A percentile compares a stretch with the other conserved stretches of the same genome.
These are phyloP conservation scores for Colletotrichum salicis DNA, from an alignment of 2,329 filamentous ascomycete species.

Conservation along the genomic window DNA sequence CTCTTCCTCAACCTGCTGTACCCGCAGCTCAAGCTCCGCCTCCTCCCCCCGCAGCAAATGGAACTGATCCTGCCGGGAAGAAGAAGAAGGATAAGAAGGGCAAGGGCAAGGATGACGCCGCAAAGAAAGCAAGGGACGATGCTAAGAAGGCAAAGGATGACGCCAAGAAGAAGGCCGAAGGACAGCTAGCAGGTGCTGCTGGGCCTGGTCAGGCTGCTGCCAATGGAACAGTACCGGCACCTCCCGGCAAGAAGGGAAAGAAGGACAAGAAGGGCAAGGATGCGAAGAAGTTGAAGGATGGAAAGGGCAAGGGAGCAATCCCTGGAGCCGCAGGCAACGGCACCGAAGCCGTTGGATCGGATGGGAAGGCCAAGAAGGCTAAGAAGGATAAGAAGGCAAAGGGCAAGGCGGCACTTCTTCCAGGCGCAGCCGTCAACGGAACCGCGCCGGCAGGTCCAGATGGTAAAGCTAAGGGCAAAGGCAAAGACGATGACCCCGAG, in stretches of 20 bases:
- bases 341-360: neutral
- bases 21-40: neutral
- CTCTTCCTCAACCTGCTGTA: neutral
- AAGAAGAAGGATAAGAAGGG: constrained; percentile 19
- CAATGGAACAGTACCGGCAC: constrained; percentile 10
- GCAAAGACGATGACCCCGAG: too few species aligned
- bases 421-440: too few species aligned
- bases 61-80: neutral
- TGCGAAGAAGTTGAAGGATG: neutral
- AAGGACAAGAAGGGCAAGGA: neutral
- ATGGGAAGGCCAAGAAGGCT: neutral
- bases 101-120: neutral
- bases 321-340: constrained; percentile 11
- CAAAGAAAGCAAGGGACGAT: constrained; percentile 15
- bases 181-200: constrained; percentile 9
- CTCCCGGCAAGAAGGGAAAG: neutral
- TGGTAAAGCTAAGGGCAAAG: too few species aligned
- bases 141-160: constrained; percentile 21
- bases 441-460: too few species aligned
- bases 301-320: neutral
- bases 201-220: constrained; percentile 6
- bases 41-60: neutral
- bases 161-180: constrained; percentile 11
- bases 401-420: too few species aligned
- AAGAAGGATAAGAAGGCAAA: too few species aligned